Percentiles rank a stretch among this genome's conserved stretches.
These are phyloP conservation scores for Hanseniaspora clermontiae DNA, from an alignment of 805 yeast genomes.

Conservation along the genomic window DNA sequence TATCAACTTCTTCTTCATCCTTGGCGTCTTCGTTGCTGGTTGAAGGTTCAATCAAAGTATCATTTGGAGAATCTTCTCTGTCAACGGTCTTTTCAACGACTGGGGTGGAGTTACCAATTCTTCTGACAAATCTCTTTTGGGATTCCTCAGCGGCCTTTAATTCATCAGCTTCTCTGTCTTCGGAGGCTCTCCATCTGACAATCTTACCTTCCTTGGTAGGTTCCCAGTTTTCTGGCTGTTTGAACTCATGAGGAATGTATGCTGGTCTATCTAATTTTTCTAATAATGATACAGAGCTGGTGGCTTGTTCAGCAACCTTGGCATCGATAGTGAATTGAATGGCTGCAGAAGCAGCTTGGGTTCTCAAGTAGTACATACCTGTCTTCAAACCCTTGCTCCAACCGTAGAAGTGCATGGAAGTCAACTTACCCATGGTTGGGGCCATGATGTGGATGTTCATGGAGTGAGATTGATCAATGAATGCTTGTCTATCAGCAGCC, in stretches of 20 bases:
- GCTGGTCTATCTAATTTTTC: conserved; percentile 30
- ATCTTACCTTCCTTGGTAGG: conserved; percentile 15
- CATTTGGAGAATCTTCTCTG: conserved; percentile 14
- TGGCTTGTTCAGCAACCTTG: conserved; percentile 90
- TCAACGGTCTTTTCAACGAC: not conserved
- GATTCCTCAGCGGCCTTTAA: conserved; percentile 15
- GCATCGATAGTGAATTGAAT: conserved; percentile 78
- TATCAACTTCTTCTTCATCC: conserved; percentile 50
- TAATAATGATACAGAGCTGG: conserved; percentile 33
- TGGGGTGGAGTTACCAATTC: not conserved
- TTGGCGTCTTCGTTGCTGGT: conserved; percentile 29
- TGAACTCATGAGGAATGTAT: conserved; percentile 24
- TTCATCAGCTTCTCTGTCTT: conserved; percentile 14
- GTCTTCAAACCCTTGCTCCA: conserved; percentile 98
- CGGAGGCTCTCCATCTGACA: conserved; percentile 14
- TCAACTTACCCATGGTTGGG: conserved; percentile 92
- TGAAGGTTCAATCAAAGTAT: conserved; percentile 19
- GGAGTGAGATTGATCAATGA: conserved; percentile 84
- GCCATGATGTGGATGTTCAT: conserved; percentile 76
- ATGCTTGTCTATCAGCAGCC: conserved; percentile 71
- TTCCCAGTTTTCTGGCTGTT: conserved; percentile 15
- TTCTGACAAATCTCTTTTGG: conserved; percentile 14
- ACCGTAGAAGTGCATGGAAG: conserved; percentile 96
- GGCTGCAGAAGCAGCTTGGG: conserved; percentile 95
- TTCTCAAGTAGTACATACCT: conserved; percentile 95